A percentile compares a stretch with the other conserved stretches of the same genome.
These are phyloP conservation scores for Spongispora temasekensis DNA, from an alignment of 1,284 basidiomycete genomes.

Conservation along the genomic window DNA sequence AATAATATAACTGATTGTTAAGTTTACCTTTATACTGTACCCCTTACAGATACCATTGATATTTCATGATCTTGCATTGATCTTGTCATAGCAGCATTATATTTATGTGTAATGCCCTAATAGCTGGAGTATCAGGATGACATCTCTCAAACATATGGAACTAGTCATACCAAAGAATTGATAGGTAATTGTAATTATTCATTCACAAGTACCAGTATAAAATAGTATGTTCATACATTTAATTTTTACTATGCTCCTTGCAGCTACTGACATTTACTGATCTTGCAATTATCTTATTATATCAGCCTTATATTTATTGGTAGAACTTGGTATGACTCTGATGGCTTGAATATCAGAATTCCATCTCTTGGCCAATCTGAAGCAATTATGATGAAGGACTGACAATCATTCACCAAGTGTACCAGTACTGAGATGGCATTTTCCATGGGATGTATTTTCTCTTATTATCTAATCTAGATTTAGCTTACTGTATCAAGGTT, in stretches of 20 bases:
- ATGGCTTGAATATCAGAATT: not conserved
- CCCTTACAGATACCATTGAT: no score
- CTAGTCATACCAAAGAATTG: not conserved
- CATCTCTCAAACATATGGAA: not conserved
- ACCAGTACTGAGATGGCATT: not conserved
- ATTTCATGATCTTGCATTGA: no score
- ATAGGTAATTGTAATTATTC: not conserved
- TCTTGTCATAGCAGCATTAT: no score
- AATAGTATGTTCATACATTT: not conserved
- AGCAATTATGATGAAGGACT: not conserved
- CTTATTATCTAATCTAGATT: no score
- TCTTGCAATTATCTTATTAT: not conserved
- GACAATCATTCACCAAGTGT: not conserved
- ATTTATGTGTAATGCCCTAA: no score
- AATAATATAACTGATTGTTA: no score
- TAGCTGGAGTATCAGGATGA: no score
- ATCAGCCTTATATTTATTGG: not conserved
- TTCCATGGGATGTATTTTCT: not conserved
- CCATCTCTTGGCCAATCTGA: not conserved
- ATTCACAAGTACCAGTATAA: not conserved
- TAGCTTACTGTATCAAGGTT: no score
- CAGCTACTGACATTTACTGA: not conserved
- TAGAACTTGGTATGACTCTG: no score
- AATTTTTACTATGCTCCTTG: not conserved
- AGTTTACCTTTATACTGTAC: no score